Base-by-base conservation (phyloP, 306 rosid genomes). In the Adenanthera pavonina region DNA sequence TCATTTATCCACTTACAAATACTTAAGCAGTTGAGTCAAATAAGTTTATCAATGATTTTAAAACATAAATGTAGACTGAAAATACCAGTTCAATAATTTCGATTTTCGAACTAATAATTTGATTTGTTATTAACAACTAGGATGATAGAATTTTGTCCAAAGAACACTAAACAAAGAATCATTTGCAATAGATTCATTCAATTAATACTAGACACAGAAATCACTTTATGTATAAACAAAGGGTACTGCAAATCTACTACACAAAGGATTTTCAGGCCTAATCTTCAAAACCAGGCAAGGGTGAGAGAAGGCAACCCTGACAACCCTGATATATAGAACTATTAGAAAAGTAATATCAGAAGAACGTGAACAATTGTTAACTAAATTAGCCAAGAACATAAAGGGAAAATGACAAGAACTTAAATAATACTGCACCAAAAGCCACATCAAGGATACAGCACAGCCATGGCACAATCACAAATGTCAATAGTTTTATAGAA, bases 391-490 rank as follows among this genome's bases (percentile, higher is more conserved):
- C 40, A 57, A 57, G 17, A 59, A 49, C 66, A 19, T 36, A 36
- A 3, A 34, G 72, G 30, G 65, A 61, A 71, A n/a, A 78, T 54
- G 48, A 33, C 72, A 67, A 30, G 38, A 68, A 52, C 48, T 49
- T 51, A 61, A 51, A 52, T 38, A 69, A 33, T n/a, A 75, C 20
- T 72, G 46, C 69, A 65, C 69, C 52, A 38, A 51, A 56, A 79
- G 61, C 78, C 81, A 80, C 41, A 53, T 51, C 69, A 80, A 75
- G 19, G 70, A 25, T 61, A 71, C 15, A 57, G 35, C 9, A 14
- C 35, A 57, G 19, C 65, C 65, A 20, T 5, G 44, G 36, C 25
- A 47, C 54, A 8, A 16, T 54, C 6, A 16, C n/a, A 74, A 46
- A 72, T 4, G 17, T 74, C 53, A 46, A 16, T 8, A 0, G 44